These are phyloP conservation scores for Cladochytrium tenue DNA, from an alignment of 371 early-diverging fungal species.

Conservation along the genomic window DNA sequence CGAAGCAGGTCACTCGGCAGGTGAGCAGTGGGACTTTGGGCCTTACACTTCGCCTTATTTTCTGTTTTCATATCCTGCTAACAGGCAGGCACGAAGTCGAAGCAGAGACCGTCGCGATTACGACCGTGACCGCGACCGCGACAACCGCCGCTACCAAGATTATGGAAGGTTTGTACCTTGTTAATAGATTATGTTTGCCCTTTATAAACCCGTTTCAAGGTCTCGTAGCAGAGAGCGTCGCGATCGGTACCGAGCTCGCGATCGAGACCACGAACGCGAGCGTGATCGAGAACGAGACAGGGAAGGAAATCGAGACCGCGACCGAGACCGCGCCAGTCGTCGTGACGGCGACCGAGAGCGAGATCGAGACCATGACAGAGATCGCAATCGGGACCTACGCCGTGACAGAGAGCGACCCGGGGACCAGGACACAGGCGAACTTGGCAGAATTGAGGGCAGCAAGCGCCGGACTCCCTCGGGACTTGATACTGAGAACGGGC, in stretches of 20 bases:
- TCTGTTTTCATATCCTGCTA: too few relatives aligned
- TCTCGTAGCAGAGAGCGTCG: background rate
- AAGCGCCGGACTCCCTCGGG: too few relatives aligned
- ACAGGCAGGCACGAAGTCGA: conserved; percentile 2
- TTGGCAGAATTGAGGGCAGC: too few relatives aligned
- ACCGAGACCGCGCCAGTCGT: too few relatives aligned
- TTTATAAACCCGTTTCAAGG: background rate
- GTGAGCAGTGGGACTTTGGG: too few relatives aligned
- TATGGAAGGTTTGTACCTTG: too few relatives aligned
- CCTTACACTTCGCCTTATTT: too few relatives aligned
- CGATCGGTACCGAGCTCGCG: conserved; percentile 22
- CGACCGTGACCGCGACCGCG: background rate
- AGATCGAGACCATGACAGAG: conserved; percentile 37
- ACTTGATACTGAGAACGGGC: too few relatives aligned
- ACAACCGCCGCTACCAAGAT: background rate
- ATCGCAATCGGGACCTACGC: conserved; percentile 26
- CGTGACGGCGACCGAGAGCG: too few relatives aligned
- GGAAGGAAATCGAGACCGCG: conserved; percentile 10
- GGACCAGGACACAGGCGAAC: conserved; percentile 21
- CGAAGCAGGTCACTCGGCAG: conserved; percentile 18
- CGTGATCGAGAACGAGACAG: conserved; percentile 1
- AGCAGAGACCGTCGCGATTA: background rate
- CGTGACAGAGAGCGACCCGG: conserved; percentile 29
- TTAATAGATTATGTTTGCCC: too few relatives aligned
- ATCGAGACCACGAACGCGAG: conserved; percentile 33